Evolutionary conservation across 257 asterid genomes (phyloP).

Genomic region (Salvia miltiorrhiza): DNA sequence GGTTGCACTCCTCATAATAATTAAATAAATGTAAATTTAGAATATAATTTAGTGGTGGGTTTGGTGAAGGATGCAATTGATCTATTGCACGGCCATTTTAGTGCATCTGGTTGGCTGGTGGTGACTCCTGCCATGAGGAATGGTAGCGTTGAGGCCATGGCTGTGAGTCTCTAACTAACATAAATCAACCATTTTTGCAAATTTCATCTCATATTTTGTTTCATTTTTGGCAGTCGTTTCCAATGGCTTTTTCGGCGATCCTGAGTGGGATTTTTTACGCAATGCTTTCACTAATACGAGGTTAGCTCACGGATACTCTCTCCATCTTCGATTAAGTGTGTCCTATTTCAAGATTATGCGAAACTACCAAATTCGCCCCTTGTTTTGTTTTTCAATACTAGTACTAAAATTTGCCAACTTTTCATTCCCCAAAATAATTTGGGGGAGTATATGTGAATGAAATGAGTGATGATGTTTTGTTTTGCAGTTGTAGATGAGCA

Average conservation of each 20-base stretch:
- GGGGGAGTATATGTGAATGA: no score
- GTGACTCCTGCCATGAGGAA: slow-evolving; percentile 36
- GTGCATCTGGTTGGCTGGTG: slow-evolving; percentile 47
- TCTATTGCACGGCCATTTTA: slow-evolving; percentile 71
- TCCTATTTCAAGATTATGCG: no score
- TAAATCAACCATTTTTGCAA: no score
- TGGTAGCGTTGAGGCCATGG: slow-evolving; percentile 57
- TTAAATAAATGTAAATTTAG: no score
- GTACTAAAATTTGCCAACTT: no score
- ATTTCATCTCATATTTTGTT: neutral
- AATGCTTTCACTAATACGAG: slow-evolving; percentile 56
- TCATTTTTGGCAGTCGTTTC: slow-evolving; percentile 68
- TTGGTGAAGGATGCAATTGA: slow-evolving; percentile 69
- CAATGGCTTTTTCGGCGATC: slow-evolving; percentile 59
- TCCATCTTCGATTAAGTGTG: no score
- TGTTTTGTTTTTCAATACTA: no score
- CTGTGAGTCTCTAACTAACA: slow-evolving; percentile 42
- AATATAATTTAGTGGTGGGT: no score
- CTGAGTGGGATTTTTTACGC: slow-evolving; percentile 60
- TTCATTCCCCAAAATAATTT: no score
- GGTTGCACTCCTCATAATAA: no score
- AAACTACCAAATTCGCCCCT: no score
- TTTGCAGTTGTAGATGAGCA: slow-evolving; percentile 49
- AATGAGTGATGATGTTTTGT: no score
- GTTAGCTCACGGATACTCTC: slow-evolving; percentile 25